Evolutionary conservation across 441 rosid species (phyloP), one percentile per base, ranked within the genome.

Genomic region (Syzygium syzygioides): DNA sequence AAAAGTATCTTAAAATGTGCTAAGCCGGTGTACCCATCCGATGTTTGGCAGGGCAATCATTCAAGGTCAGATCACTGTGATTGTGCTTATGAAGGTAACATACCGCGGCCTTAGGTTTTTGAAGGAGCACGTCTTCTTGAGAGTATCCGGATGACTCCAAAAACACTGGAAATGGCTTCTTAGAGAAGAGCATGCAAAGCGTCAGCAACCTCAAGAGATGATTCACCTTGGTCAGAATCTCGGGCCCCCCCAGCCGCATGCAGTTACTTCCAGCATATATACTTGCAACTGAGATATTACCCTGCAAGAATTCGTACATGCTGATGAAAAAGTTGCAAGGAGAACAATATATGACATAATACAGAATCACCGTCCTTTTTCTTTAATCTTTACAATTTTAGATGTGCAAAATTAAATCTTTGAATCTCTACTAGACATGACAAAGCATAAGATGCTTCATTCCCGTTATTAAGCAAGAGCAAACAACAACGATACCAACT

Each of bases 21-120:
- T 25, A 71, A 71, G 52, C 14, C 7, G 15, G n/a, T 41, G 1
- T 12, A 52, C 5, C n/a, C 83, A 76, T 41, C 83, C 3, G 0
- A 23, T 41, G 83, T 76, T 76, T 7, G 9, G 83, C 52, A 41
- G 52, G 83, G 83, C 83, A 76, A 76, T 76, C 18, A 3, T 80
- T 88, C 19, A 59, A 25, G 32, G 56, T 28, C 25, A 80, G 76
- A 52, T 57, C 4, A n/a, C 45, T 28, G 28, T 17, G 50, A 25
- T 15, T 20, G 60, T 34, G 60, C 14, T 79, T 84, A 71, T 64
- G 59, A 55, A 17, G 85, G 85, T 32, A 88, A 90, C 95, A 8
- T 91, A 97, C 99, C 96, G 95, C 99, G 17, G 99, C 99, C 90
- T 98, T 98, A 34, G 99, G 99, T 91, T 96, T 94, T 91, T 98